Percentiles rank a stretch among this genome's conserved stretches.
Evolutionary conservation across 495 filamentous ascomycete species (phyloP).

Genomic region (Xylaria castorea): DNA sequence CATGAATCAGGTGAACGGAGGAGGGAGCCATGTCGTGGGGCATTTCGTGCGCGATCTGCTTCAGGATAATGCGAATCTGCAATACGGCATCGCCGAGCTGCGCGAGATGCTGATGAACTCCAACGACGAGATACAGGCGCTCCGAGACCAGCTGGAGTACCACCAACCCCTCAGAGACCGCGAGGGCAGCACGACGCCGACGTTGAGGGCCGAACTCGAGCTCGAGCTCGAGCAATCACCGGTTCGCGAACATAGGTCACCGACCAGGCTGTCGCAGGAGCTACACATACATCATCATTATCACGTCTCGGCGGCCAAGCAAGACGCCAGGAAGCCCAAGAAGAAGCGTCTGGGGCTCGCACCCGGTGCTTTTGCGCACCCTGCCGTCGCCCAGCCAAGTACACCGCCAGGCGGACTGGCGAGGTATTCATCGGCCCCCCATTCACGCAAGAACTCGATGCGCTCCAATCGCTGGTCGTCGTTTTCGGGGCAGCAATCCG

Average conservation of each 20-base stretch:
- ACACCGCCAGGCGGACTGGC: slow-evolving; percentile 41
- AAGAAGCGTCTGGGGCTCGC: slow-evolving; percentile 72
- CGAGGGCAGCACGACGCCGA: slow-evolving; percentile 52
- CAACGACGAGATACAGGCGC: slow-evolving; percentile 88
- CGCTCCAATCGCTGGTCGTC: slow-evolving; percentile 67
- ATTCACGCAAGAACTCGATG: slow-evolving; percentile 67
- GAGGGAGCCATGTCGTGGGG: slow-evolving; percentile 73
- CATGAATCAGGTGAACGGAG: slow-evolving; percentile 56
- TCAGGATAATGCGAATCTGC: slow-evolving; percentile 92
- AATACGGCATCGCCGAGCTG: slow-evolving; percentile 87
- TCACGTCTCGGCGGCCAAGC: slow-evolving; percentile 68
- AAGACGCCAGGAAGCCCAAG: slow-evolving; percentile 69
- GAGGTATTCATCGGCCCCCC: slow-evolving; percentile 62
- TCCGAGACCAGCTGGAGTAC: slow-evolving; percentile 81
- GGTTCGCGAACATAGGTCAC: slow-evolving; percentile 33
- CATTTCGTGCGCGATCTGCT: slow-evolving; percentile 95
- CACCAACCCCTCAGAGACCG: slow-evolving; percentile 70
- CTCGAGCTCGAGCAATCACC: slow-evolving; percentile 61
- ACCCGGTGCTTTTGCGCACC: slow-evolving; percentile 66
- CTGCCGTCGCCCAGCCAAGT: slow-evolving; percentile 43
- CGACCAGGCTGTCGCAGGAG: slow-evolving; percentile 65
- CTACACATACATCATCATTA: slow-evolving; percentile 95
- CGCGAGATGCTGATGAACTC: slow-evolving; percentile 89
- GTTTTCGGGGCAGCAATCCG: slow-evolving; percentile 66
- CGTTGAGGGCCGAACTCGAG: slow-evolving; percentile 73